Base-by-base conservation (phyloP, 495 filamentous ascomycete species). In the Stereocaulon alpinum region DNA sequence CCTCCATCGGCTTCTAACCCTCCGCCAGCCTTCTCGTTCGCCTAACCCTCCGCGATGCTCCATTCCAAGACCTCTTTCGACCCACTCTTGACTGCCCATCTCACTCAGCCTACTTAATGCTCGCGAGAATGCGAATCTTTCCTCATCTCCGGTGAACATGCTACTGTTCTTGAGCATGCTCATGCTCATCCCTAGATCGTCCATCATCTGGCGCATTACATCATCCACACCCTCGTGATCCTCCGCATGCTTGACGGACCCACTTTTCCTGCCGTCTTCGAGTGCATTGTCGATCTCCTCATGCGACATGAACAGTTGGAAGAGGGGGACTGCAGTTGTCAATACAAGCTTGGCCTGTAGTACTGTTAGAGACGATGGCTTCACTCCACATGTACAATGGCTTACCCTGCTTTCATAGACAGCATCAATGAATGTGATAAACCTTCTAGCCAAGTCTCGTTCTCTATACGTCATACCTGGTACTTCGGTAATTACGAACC, bases 361-460 rank as follows among this genome's bases (percentile, higher is more conserved):
- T 15, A 24, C 20, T 29, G 14, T 59, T 15, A 59, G 27, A 2
- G 10, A 9, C 22, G 15, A 9, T 6, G 17, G 32, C 15, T 18
- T 20, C 6, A 56, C 30, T 40, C 15, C 15, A 49, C 49, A 11
- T 52, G 58, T 37, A 5, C 30, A 15, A 71, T 29, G 17, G 14
- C 74, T 40, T 72, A 84, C 82, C 65, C 78, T 72, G 62, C 77
- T 82, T 64, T 89, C 93, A 73, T 98, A 98, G 34, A 93, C 85
- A 11, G 93, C 91, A 70, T 98, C 93, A 54, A 98, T 86, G 64
- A 98, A 96, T 0, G 93, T 98, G 64, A 98, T 97, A 70, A 98
- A 97, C 20, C 93, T 75, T 47, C 93, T 74, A 1, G 94, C 93
- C 14, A 94, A 77, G 76, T 98, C 93, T n/a, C 93, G 82, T 67